Evolutionary conservation across 78 protist genomes (phyloP), one percentile per base, ranked within the genome.

Genomic region (Dictyostelium capitatum): DNA sequence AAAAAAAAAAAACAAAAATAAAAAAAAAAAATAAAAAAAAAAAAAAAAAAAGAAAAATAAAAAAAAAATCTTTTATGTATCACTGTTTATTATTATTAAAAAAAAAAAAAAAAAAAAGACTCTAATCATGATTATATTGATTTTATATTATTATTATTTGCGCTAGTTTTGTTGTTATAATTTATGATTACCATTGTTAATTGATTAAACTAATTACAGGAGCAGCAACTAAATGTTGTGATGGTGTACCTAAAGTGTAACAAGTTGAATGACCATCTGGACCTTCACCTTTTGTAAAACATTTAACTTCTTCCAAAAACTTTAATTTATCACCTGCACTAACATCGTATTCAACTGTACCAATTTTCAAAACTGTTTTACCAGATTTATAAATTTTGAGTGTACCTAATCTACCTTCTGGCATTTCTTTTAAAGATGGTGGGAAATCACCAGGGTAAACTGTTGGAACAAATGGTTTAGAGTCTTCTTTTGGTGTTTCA

Each of bases 351-450:
- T 74, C 75, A 28, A 85, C 77, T 6, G 69, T 3, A 48, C 83
- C 83, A 75, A 85, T 75, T 3, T 30, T 72, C 25, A 85, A 20
- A 19, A 75, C 62, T 25, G 47, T 43, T 75, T 85, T 85, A 59
- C 92, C 92, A 75, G 92, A 85, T 75, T 85, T 85, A 75, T 85
- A 85, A 19, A 85, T 74, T 75, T 85, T 85, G 17, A 85, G 80
- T 28, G 72, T 85, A 23, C 92, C 92, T 2, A 85, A 32, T 85
- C 48, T 23, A 59, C 92, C 92, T 1, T 56, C 41, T 43, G 82
- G 82, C 23, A 85, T 41, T 28, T 47, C 25, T 37, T 85, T 85
- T 41, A 85, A 9, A 8, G 92, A 43, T 23, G 64, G 64, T 72
- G 92, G 53, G 25, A 85, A 85, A 59, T 85, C 92, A 59, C 92